Base-by-base conservation (phyloP, 2,329 filamentous ascomycete genomes). In the Myotisia sp. region DNA sequence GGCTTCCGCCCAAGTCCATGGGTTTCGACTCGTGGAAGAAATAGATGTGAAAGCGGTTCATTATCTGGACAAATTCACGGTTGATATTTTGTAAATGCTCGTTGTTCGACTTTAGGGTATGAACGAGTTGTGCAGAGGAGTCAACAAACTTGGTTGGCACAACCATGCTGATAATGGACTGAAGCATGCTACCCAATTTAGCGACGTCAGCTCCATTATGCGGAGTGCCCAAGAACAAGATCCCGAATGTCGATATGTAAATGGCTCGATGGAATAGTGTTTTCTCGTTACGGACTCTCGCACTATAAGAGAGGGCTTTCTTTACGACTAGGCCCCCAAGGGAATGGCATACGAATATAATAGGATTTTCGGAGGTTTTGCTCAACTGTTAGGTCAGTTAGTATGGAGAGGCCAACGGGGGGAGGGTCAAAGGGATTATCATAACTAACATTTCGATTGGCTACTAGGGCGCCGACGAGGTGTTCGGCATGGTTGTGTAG, bases 21-120 rank as follows among this genome's bases (percentile, higher is more conserved):
- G 76, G 77, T 44, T 76, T 71, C 29, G 75, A 76, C 49, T 86
- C 80, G 36, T 84, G 78, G 23, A 75, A 80, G 68, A 84, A 82
- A 47, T 79, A 79, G 33, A 85, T 74, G 43, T 73, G 69, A 48
- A 81, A 84, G 1, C 74, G 67, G 37, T 73, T 68, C 42, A 80
- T 74, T 18, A 84, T 73, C 33, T 83, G 74, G 12, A 76, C 63
- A 44, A 86, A 86, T 37, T 76, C 68, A 33, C 64, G 71, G 52
- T 81, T 84, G 53, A 86, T 83, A 40, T 77, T 76, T 46, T 79
- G 71, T 4, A 86, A 56, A 0, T 71, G 79, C 55, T 84, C 79
- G 38, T 77, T 84, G 48, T 84, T 75, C 33, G 66, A 71, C 50
- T 76, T 76, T n/a, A 86, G 63, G 2, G 78, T 76, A 47, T 69